These are phyloP conservation scores for Eustoma russellianum DNA, from an alignment of 257 asterid species.

Conservation along the genomic window DNA sequence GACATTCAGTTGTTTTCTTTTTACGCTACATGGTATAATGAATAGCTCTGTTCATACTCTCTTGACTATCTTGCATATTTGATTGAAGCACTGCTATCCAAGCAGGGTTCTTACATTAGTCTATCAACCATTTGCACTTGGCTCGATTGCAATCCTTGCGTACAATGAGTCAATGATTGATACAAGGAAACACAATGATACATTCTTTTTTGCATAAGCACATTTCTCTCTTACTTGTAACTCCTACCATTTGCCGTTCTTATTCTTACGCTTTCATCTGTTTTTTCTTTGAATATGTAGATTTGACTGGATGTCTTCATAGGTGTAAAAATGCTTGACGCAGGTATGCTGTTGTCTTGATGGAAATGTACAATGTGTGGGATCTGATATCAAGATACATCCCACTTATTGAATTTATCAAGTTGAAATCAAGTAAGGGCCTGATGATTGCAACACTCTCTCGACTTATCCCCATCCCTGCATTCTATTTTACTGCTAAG, in stretches of 20 bases:
- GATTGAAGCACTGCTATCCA: conserved; percentile 27
- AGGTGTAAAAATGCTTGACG: conserved; percentile 13
- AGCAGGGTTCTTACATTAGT: conserved; percentile 30
- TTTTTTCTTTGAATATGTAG: background rate
- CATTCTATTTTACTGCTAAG: conserved; percentile 31
- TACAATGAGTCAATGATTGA: conserved; percentile 21
- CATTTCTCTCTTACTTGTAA: conserved; percentile 21
- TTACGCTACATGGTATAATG: no score
- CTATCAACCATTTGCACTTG: conserved; percentile 31
- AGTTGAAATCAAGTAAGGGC: conserved; percentile 22
- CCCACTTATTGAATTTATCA: conserved; percentile 13
- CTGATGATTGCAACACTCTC: conserved; percentile 18
- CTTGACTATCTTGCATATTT: background rate
- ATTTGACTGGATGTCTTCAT: background rate
- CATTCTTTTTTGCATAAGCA: conserved; percentile 17
- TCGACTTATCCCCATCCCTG: conserved; percentile 29
- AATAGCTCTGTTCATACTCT: background rate
- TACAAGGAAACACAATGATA: conserved; percentile 26
- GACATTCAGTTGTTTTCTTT: no score
- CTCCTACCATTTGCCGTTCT: background rate
- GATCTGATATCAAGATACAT: conserved; percentile 29
- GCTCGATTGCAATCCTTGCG: conserved; percentile 20
- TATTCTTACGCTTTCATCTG: background rate
- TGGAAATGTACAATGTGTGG: conserved; percentile 22
- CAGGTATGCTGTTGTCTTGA: conserved; percentile 30